Evolutionary conservation across 169 alveolate species (phyloP).

Genomic region (Cryptosporidium baileyi): DNA sequence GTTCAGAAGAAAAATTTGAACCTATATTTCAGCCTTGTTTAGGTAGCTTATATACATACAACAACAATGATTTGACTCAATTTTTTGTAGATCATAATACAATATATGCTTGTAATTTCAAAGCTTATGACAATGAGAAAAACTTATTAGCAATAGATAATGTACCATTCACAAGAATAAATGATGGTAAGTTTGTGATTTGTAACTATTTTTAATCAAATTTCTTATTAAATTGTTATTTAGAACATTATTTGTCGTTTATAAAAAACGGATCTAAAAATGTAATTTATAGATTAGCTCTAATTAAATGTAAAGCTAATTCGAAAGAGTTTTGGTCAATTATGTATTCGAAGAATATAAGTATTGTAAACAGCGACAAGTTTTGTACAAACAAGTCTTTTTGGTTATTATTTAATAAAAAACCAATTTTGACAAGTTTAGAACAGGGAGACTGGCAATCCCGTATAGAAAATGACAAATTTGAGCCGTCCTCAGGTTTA

Average conservation of each 20-base stretch:
- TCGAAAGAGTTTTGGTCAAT: neutral
- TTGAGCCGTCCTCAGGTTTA: neutral
- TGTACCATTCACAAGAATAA: neutral
- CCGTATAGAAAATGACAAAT: slow-evolving; percentile 15
- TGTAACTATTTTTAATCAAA: neutral
- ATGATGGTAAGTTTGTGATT: slow-evolving; percentile 11
- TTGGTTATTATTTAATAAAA: neutral
- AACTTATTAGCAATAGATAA: neutral
- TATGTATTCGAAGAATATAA: neutral
- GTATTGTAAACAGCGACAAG: neutral
- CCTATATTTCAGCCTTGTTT: slow-evolving; percentile 49
- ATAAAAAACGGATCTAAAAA: slow-evolving; percentile 26
- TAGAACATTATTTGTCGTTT: slow-evolving; percentile 1
- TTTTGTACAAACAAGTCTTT: neutral
- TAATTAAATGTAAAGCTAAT: neutral
- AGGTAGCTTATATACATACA: slow-evolving; percentile 37
- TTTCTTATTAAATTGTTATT: neutral
- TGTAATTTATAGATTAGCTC: neutral
- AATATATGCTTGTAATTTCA: slow-evolving; percentile 6
- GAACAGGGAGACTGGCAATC: slow-evolving; percentile 32
- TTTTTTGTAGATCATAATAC: slow-evolving; percentile 1
- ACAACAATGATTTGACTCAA: neutral
- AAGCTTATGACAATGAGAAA: neutral
- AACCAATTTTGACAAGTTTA: neutral
- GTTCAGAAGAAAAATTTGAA: neutral